Percentiles rank a stretch among this genome's conserved stretches.
Evolutionary conservation across 805 yeast species (phyloP).

Genomic region (Metschnikowia amazonensis): DNA sequence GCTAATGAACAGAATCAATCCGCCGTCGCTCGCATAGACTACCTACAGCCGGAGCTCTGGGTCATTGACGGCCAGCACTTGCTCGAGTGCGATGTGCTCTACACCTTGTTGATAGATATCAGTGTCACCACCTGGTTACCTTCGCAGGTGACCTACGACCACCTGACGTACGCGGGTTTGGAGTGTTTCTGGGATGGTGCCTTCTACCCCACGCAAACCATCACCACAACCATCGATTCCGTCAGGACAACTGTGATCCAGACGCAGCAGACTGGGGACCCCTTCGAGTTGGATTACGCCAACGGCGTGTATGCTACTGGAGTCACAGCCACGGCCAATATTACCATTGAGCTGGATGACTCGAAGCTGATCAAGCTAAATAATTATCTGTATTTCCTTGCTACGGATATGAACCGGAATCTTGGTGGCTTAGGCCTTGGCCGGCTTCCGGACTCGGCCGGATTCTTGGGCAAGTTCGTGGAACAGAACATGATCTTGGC

Average conservation of each 20-base stretch:
- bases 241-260: conserved; percentile 13
- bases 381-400: conserved; percentile 29
- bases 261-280: background rate
- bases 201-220: conserved; percentile 12
- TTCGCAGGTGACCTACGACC: conserved; percentile 16
- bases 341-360: conserved; percentile 14
- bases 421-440: conserved; percentile 38
- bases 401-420: conserved; percentile 19
- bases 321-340: conserved; percentile 21
- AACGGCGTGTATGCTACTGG: conserved; percentile 29
- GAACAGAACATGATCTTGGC: conserved; percentile 22
- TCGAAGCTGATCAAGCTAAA: conserved; percentile 14
- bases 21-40: conserved; percentile 27
- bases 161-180: conserved; percentile 20
- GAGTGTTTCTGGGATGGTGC: conserved; percentile 31
- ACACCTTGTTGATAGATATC: conserved; percentile 1
- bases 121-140: conserved; percentile 7
- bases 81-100: conserved; percentile 23
- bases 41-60: conserved; percentile 39
- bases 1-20: conserved; percentile 13
- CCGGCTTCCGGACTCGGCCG: conserved; percentile 25
- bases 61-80: conserved; percentile 27
- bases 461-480: conserved; percentile 26
- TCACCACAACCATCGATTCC: conserved; percentile 13
- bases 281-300: conserved; percentile 27